Conservation (phyloP, 192 early-diverging fungal species). For the Chytriomyces sp. region DNA sequence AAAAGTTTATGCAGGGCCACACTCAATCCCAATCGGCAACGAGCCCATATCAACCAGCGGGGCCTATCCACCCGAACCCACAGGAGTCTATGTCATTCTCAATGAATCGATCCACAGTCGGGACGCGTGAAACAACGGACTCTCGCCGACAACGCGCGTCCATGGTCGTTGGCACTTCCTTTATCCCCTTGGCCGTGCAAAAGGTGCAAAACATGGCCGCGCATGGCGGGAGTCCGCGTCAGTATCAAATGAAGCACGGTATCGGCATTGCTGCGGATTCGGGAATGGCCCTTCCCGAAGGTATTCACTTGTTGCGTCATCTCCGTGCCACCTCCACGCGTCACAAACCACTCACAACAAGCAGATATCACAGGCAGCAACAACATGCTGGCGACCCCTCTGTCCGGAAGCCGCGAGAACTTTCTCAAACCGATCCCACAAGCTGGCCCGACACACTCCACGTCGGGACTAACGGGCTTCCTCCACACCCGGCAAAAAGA, state of each 20-base stretch:
- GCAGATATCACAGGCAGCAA: too few species aligned
- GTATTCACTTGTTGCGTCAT: too few species aligned
- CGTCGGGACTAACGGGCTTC: not conserved
- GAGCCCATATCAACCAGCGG: too few species aligned
- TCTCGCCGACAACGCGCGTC: not conserved
- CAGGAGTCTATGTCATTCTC: too few species aligned
- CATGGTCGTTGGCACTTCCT: not conserved
- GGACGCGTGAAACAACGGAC: not conserved
- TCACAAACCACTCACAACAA: too few species aligned
- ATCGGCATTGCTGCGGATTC: not conserved
- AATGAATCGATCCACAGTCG: too few species aligned
- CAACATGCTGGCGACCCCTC: not conserved
- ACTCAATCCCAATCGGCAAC: not conserved
- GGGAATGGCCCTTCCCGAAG: not conserved
- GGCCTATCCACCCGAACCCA: too few species aligned
- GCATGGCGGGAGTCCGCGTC: not conserved
- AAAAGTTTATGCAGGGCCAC: slow-evolving; percentile 1
- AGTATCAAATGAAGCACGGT: not conserved
- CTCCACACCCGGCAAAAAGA: not conserved
- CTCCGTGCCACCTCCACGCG: too few species aligned
- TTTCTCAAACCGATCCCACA: not conserved
- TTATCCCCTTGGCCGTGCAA: not conserved
- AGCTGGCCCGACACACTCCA: not conserved
- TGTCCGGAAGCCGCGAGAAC: not conserved
- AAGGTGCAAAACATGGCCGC: not conserved